Evolutionary conservation across 2,329 filamentous ascomycete genomes (phyloP), one percentile per base, ranked within the genome.

Genomic region (Pseudogymnoascus sp.): DNA sequence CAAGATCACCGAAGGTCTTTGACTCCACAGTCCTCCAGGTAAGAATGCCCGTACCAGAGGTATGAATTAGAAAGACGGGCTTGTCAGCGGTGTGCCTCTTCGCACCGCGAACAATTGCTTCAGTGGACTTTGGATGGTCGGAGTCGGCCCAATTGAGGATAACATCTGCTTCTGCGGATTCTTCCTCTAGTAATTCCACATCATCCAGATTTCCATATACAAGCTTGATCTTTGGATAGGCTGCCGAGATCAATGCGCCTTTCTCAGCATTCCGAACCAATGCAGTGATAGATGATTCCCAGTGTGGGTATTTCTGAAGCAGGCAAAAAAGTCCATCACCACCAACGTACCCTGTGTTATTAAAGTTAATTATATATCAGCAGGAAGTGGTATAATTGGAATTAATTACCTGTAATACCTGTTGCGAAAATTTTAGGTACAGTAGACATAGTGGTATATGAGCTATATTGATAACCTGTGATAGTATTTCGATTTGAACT

Each of bases 21-120:
- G 18, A 18, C 18, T 18, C 18, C 18, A 18, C 18, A 18, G 18
- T 18, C 1, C 18, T 18, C 18, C 18, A 18, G 18, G 18, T 18
- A 18, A 18, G 18, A 18, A 82, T 77, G 15, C 74, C 75, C 0
- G 78, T 79, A 1, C 80, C 80, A 27, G 75, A 78, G 5, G 79
- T 67, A 69, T 82, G 79, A 39, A 82, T 76, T 71, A 18, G 18
- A 18, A 18, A 18, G 18, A 18, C 18, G 18, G 18, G 18, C 18
- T 18, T 18, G 18, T 18, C 18, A 18, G 18, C 18, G 18, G 18
- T 18, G 18, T 18, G 18, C 18, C 18, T 18, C 18, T 18, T 18
- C 18, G 18, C 18, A 18, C 18, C 18, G 18, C 18, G 18, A 18
- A 18, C 18, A 18, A 18, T 18, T 18, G 18, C 18, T 18, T 18